A percentile compares a stretch with the other conserved stretches of the same genome.
These are phyloP conservation scores for Scheffersomyces stambukii DNA, from an alignment of 1,139 yeast genomes.

Conservation along the genomic window DNA sequence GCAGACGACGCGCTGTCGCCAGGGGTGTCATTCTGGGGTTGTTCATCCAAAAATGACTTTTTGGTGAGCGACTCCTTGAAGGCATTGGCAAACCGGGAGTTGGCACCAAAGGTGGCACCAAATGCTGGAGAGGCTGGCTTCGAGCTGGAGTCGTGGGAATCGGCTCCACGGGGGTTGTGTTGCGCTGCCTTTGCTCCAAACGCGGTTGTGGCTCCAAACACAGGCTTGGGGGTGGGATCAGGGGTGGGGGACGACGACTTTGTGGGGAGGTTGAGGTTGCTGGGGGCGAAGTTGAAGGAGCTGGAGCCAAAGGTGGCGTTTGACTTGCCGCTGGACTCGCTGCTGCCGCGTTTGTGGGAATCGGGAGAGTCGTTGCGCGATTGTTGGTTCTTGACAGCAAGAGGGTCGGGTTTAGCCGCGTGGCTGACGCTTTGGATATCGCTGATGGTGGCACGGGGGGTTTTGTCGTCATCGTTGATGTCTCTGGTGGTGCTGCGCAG, in stretches of 20 bases:
- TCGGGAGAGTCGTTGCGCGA: neutral
- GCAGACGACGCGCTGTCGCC: conserved; percentile 19
- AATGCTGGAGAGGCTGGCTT: conserved; percentile 2
- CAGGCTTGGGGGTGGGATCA: conserved; percentile 20
- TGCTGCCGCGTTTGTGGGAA: conserved; percentile 4
- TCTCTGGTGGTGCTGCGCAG: conserved; percentile 1
- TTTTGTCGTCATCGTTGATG: conserved; percentile 3
- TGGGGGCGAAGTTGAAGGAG: conserved; percentile 20
- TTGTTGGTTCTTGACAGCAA: conserved; percentile 15
- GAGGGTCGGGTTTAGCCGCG: conserved; percentile 10
- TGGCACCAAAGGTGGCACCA: conserved; percentile 49
- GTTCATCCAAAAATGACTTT: conserved; percentile 51
- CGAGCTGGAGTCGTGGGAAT: neutral
- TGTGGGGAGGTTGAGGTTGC: conserved; percentile 17
- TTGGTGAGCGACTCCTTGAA: conserved; percentile 46
- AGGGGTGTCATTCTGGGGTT: conserved; percentile 9
- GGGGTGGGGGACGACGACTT: conserved; percentile 10
- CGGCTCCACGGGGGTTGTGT: conserved; percentile 1
- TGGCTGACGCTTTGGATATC: neutral
- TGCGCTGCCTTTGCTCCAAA: conserved; percentile 46
- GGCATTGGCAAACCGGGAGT: conserved; percentile 56
- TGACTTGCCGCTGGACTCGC: neutral
- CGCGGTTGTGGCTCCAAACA: conserved; percentile 46
- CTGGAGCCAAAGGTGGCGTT: conserved; percentile 30
- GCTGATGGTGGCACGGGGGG: neutral